phyloP scores from a whole-genome alignment of 495 filamentous ascomycete genomes.

The Lophiostoma macrostomum region DNA sequence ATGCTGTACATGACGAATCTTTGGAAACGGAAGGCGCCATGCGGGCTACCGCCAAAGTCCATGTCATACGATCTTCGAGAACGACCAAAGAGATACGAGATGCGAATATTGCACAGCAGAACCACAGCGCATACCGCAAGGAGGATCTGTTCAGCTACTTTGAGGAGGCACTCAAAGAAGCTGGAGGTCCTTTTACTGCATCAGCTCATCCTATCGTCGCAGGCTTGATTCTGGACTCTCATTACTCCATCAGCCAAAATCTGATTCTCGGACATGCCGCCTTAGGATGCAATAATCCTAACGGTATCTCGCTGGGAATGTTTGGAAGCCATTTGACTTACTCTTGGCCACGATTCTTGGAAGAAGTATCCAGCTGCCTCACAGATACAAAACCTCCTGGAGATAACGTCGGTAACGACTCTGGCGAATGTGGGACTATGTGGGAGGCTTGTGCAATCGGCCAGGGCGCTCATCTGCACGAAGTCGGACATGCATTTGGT shows the following conservation, averaged over 20 bases:
- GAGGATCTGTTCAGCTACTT: slow-evolving; percentile 45
- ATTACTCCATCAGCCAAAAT: slow-evolving; percentile 40
- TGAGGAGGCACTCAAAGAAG: slow-evolving; percentile 40
- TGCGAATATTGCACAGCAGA: slow-evolving; percentile 41
- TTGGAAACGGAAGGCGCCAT: slow-evolving; percentile 32
- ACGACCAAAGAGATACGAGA: slow-evolving; percentile 45
- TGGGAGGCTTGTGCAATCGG: slow-evolving; percentile 45
- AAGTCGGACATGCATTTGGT: slow-evolving; percentile 45
- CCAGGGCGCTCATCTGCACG: slow-evolving; percentile 45
- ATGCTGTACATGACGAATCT: slow-evolving; percentile 15
- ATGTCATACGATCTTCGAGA: slow-evolving; percentile 45
- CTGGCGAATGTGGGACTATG: slow-evolving; percentile 42
- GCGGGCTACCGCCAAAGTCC: slow-evolving; percentile 46
- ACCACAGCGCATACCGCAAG: slow-evolving; percentile 33
- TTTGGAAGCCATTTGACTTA: slow-evolving; percentile 50
- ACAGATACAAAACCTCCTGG: slow-evolving; percentile 36
- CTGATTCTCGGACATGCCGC: slow-evolving; percentile 47
- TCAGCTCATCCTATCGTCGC: slow-evolving; percentile 44
- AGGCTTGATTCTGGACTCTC: slow-evolving; percentile 47
- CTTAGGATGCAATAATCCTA: slow-evolving; percentile 43
- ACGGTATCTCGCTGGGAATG: slow-evolving; percentile 47
- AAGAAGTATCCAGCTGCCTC: slow-evolving; percentile 44
- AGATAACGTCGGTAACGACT: slow-evolving; percentile 43
- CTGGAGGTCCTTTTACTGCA: slow-evolving; percentile 41
- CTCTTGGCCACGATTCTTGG: slow-evolving; percentile 49